A percentile compares a stretch with the other conserved stretches of the same genome.
Conservation (phyloP, 148 eudicot genomes). For the Nyssa sinensis region DNA sequence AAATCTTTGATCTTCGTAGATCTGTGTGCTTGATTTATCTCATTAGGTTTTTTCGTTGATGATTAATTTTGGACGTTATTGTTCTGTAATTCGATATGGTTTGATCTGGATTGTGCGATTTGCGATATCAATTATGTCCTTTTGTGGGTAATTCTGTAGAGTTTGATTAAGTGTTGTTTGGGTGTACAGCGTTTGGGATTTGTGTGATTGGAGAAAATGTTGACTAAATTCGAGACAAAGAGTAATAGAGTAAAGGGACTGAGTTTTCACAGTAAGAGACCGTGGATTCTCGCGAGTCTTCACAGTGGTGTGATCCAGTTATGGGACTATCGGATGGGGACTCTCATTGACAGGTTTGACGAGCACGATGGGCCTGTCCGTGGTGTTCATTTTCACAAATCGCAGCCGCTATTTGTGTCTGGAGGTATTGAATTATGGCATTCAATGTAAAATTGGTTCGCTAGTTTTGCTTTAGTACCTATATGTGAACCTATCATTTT, state of each 20-base stretch:
- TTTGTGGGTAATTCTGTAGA: constrained; percentile 11
- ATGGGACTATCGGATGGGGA: constrained; percentile 96
- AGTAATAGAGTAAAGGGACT: constrained; percentile 93
- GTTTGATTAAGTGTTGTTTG: constrained; percentile 7
- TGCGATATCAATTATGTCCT: neutral
- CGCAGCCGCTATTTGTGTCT: constrained; percentile 89
- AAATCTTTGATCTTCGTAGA: constrained; percentile 11
- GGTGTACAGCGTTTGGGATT: constrained; percentile 19
- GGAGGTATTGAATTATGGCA: constrained; percentile 49
- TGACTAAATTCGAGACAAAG: constrained; percentile 95
- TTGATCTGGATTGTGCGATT: constrained; percentile 3
- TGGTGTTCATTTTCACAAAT: constrained; percentile 82
- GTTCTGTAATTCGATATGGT: neutral
- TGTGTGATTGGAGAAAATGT: constrained; percentile 42
- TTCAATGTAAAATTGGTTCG: neutral
- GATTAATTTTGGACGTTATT: neutral
- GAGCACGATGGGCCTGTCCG: constrained; percentile 98
- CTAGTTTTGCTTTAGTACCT: neutral
- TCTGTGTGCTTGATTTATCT: constrained; percentile 16
- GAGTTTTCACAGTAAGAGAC: constrained; percentile 84
- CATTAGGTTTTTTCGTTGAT: neutral
- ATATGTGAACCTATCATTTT: neutral
- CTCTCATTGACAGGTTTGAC: constrained; percentile 81
- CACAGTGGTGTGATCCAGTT: constrained; percentile 96
- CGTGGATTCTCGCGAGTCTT: constrained; percentile 95